A percentile compares a stretch with the other conserved stretches of the same genome.
Conservation (phyloP, 2,329 filamentous ascomycete species). For the Curvularia lunata region DNA sequence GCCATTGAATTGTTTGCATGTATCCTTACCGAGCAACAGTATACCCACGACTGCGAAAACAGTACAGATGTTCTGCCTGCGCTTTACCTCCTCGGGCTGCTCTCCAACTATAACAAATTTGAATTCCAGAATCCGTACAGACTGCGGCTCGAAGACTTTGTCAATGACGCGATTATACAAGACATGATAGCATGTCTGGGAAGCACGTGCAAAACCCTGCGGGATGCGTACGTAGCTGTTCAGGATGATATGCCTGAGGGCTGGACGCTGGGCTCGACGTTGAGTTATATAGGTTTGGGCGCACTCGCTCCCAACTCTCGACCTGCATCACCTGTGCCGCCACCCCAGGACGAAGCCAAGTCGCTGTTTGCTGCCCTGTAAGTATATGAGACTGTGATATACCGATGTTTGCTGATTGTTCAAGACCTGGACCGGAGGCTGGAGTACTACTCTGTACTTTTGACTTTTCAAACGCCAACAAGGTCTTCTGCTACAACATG, state of each 20-base stretch:
- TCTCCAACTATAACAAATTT: constrained; percentile 99
- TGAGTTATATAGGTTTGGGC: constrained; percentile 85
- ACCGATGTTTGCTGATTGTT: constrained; percentile 12
- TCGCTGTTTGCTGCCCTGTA: constrained; percentile 80
- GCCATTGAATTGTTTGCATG: background rate
- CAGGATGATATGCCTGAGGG: constrained; percentile 90
- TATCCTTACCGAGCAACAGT: constrained; percentile 56
- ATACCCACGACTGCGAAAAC: constrained; percentile 78
- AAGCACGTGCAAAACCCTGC: constrained; percentile 69
- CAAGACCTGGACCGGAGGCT: constrained; percentile 79
- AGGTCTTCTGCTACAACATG: constrained; percentile 88
- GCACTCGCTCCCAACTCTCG: constrained; percentile 73
- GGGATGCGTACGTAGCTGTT: constrained; percentile 80
- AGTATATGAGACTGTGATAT: constrained; percentile 44
- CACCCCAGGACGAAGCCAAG: constrained; percentile 81
- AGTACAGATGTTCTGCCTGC: constrained; percentile 69
- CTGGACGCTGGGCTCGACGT: constrained; percentile 81
- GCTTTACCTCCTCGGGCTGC: constrained; percentile 80
- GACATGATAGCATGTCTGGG: constrained; percentile 81
- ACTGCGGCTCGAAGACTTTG: constrained; percentile 89
- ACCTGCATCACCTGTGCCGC: constrained; percentile 59
- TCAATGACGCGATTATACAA: constrained; percentile 86
- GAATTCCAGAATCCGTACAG: constrained; percentile 98
- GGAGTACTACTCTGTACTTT: constrained; percentile 85
- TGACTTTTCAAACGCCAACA: constrained; percentile 93